Conservation (phyloP, 2,329 filamentous ascomycete genomes). For the Blastomyces parvus region DNA sequence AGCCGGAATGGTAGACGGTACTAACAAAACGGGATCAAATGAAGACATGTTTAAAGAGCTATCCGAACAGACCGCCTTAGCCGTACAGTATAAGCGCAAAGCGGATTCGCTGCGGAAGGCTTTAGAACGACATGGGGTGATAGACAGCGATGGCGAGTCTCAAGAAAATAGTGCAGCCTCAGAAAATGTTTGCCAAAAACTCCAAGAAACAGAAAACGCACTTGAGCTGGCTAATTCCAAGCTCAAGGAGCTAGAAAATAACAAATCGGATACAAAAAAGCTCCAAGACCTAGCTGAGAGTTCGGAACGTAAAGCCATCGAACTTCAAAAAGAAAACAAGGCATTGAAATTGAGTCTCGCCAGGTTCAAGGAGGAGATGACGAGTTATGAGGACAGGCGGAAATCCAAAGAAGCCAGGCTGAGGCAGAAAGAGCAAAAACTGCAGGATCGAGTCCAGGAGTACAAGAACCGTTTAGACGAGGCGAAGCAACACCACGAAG, state of each 20-base stretch:
- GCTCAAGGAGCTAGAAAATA: constrained; percentile 26
- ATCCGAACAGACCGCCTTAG: constrained; percentile 36
- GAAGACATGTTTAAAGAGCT: constrained; percentile 36
- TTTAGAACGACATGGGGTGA: constrained; percentile 33
- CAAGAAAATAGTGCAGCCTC: constrained; percentile 16
- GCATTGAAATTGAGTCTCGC: constrained; percentile 33
- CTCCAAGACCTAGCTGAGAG: constrained; percentile 29
- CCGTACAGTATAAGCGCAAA: constrained; percentile 37
- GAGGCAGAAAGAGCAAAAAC: constrained; percentile 32
- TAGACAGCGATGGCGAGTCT: constrained; percentile 24
- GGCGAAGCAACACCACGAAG: constrained; percentile 28
- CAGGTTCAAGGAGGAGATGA: constrained; percentile 35
- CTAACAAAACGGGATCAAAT: constrained; percentile 21
- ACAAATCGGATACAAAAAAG: constrained; percentile 26
- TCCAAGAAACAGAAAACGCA: constrained; percentile 27
- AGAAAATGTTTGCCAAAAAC: constrained; percentile 20
- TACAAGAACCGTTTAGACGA: constrained; percentile 33
- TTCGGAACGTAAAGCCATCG: constrained; percentile 34
- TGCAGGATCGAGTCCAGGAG: constrained; percentile 33
- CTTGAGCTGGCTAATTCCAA: constrained; percentile 28
- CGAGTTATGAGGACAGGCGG: constrained; percentile 34
- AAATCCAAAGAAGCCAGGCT: constrained; percentile 35
- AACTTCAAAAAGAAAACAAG: constrained; percentile 35
- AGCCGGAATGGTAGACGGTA: constrained; percentile 29
- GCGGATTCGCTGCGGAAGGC: constrained; percentile 29